Base-by-base conservation (phyloP, 148 eudicot species). In the Rhododendron ovatum region DNA sequence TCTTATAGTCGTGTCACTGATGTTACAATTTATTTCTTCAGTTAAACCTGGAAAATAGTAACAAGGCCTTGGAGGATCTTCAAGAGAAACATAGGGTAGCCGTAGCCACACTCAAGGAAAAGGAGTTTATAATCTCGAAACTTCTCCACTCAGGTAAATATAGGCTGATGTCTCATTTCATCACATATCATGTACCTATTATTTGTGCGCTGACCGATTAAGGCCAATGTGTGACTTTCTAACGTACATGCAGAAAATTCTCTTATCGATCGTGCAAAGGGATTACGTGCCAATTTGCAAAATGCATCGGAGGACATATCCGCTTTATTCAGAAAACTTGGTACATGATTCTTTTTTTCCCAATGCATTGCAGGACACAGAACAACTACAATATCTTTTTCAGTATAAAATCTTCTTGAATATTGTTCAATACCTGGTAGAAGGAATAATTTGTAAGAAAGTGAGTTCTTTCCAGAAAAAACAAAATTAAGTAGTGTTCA, bases 291-390 rank as follows among this genome's bases (percentile, higher is more conserved):
- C 83, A 90, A 90, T 86, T 90, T 96, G 89, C 92, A 91, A 83
- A 91, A 85, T 90, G 99, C 99, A 86, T 90, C 96, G 35, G 92
- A 91, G 77, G 95, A 95, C 78, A 89, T 95, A 86, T 87, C 89
- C 13, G 84, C 82, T 65, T 87, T 96, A 84, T 94, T 88, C 67
- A 81, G 88, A 63, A 92, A 90, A 85, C 87, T 96, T 88, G 98
- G 99, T 96, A 92, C 33, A 71, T 4, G 37, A 28, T 8, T 45
- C 26, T 14, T 79, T 48, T 48, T 59, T 83, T 71, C 26, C 73
- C 41, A n/a, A 10, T 63, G 45, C 53, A 63, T 55, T 75, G 76
- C 69, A 48, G 81, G 14, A 51, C 12, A 7, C 48, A 53, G 81
- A 18, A 51, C 4, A 78, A 74, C 7, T 22, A 84, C 12, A 20